phyloP scores from a whole-genome alignment of 805 yeast genomes.

The Wickerhamomyces hampshirensis region DNA sequence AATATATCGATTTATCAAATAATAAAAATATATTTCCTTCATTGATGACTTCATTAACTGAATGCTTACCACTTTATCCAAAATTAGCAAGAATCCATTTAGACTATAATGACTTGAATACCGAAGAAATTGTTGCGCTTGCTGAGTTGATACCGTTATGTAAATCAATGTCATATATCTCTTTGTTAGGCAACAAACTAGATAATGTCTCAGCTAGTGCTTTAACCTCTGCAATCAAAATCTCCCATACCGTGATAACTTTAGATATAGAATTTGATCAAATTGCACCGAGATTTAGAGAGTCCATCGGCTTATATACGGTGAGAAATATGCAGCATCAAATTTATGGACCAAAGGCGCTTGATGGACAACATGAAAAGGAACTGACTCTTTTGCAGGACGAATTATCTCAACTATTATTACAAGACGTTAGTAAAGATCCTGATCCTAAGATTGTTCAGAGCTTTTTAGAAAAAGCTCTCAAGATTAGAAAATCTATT shows the following conservation, averaged over 20 bases:
- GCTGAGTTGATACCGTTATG: conserved; percentile 74
- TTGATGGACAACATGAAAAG: conserved; percentile 6
- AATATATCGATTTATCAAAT: conserved; percentile 73
- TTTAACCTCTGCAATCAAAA: conserved; percentile 59
- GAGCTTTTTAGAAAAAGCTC: conserved; percentile 34
- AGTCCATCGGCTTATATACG: conserved; percentile 68
- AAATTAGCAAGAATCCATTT: conserved; percentile 61
- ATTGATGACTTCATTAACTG: conserved; percentile 45
- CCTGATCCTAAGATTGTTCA: conserved; percentile 25
- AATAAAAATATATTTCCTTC: conserved; percentile 68
- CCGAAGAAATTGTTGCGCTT: conserved; percentile 52
- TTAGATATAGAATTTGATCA: conserved; percentile 59
- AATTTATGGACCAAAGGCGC: conserved; percentile 26
- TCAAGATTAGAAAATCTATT: conserved; percentile 33
- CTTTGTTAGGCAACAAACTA: conserved; percentile 62
- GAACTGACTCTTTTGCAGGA: conserved; percentile 61
- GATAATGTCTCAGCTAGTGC: conserved; percentile 61
- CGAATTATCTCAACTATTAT: conserved; percentile 33
- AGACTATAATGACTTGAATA: conserved; percentile 60
- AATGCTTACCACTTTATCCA: conserved; percentile 67
- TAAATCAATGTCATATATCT: conserved; percentile 56
- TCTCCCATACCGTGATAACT: conserved; percentile 56
- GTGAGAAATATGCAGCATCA: conserved; percentile 75
- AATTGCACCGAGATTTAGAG: conserved; percentile 54
- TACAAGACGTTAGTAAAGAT: conserved; percentile 29